Evolutionary conservation across 441 rosid genomes (phyloP).

Genomic region (Syzygium malaccense): DNA sequence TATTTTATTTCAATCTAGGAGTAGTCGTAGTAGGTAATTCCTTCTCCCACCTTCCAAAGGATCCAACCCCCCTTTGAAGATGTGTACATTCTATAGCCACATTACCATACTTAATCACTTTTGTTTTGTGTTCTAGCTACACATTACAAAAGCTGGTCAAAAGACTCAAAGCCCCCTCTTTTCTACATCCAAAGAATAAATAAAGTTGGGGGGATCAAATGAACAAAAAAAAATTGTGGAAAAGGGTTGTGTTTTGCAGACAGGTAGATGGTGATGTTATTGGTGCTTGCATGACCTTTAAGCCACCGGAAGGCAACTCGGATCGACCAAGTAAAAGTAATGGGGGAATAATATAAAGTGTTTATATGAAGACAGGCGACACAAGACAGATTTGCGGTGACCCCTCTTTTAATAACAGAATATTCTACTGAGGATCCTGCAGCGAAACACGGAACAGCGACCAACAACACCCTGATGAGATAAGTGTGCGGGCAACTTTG

Average conservation of each 20-base stretch:
- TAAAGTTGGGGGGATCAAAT: neutral
- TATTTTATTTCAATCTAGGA: neutral
- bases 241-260: neutral
- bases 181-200: neutral
- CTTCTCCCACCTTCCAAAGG: neutral
- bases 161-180: neutral
- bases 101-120: neutral
- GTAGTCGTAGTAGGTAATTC: neutral
- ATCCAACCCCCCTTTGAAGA: neutral
- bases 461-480: neutral
- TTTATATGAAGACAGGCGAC: neutral
- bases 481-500: neutral
- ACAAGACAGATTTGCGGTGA: neutral
- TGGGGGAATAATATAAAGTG: neutral
- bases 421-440: neutral
- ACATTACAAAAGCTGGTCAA: neutral
- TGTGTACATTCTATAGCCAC: neutral
- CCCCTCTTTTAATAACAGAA: neutral
- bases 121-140: neutral
- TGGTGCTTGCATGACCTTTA: neutral
- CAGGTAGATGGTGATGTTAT: neutral
- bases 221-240: neutral
- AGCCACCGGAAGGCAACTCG: neutral
- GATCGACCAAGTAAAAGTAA: neutral
- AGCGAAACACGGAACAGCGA: neutral